Evolutionary conservation across 371 early-diverging fungal genomes (phyloP), one percentile per base, ranked within the genome.

Genomic region (Lichtheimia hyalospora): DNA sequence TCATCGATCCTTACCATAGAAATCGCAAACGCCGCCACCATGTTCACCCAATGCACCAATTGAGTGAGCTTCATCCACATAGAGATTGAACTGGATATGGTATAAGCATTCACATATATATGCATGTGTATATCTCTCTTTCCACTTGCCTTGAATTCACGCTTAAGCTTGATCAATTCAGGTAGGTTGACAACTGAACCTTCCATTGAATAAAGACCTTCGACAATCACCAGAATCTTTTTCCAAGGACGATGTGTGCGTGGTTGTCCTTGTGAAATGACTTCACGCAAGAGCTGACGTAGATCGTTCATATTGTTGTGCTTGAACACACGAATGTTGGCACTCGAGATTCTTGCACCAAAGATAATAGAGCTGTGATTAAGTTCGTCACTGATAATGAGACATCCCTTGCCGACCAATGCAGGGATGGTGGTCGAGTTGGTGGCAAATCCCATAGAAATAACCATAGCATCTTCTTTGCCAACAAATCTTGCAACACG

Each of bases 201-300:
- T 74, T 99, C 99, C 99, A 99, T 99, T 10, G 98, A 97, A 61
- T 89, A 99, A 23, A 99, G 82, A 53, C 99, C 99, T 77, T 99
- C 99, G n/a, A 99, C 95, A 28, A 99, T 84, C 6, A 99, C 92
- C 61, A 99, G 74, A 66, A 99, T 98, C 84, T 97, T 98, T 74
- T 96, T 96, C 99, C 99, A 99, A 13, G 98, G 95, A 39, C 98
- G 90, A 74, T 98, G 98, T 3, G 98, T 99, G 48, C 96, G 88
- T 28, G 99, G 99, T 75, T 99, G 99, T 20, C 99, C 99, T 74
- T 99, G 97, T 20, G 97, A 84, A 56, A 99, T 98, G 54, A 92
- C 83, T 65, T 94, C 91, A 50, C 95, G 87, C 53, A 99, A 82
- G 28, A 96, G 86, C 25, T 75, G 64, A 68, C 98, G 99, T 44